Evolutionary conservation across 768 basidiomycete species (phyloP), one percentile per base, ranked within the genome.

Genomic region (Suillus weaverae): DNA sequence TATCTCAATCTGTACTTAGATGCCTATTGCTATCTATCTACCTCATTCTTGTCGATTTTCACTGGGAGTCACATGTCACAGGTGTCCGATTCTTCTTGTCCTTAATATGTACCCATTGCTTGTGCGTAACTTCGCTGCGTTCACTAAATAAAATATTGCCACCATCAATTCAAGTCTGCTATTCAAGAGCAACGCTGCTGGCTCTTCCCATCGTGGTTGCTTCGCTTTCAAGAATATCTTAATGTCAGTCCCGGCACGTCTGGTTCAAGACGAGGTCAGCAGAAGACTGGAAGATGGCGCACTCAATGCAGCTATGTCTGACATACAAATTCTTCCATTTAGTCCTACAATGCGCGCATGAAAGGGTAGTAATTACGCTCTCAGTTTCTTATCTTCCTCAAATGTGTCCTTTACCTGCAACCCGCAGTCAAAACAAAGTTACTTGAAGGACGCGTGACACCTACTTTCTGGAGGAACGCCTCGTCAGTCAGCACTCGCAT

Each of bases 401-500:
- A 81, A 84, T 5, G 82, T 76, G 38, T 75, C 74, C 64, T 77
- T 73, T 0, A 83, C 82, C 83, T 84, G 57, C 54, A 22, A 18
- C 20, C 20, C 5, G 7, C 64, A 32, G 36, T 59, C 6, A 51
- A 16, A 36, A 65, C 10, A 7, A 36, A 16, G 18, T 20, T 50
- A 36, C 14, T 11, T 18, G 33, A 26, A 44, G 4, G 53, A n/a
- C 5, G 10, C 6, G 14, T 13, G 11, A 38, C 51, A 71, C 77
- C 57, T 44, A 86, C 89, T 79, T 86, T 72, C 4, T 74, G 74
- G 63, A 83, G 83, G 77, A 89, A 91, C 5, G 70, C 70, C 54
- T 88, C 86, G 66, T 91, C 90, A 20, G 80, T 80, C 8, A 92
- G 72, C 4, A 89, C 84, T 8, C 89, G 80, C 4, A 89, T 74